phyloP scores from a whole-genome alignment of 768 basidiomycete species.

The Pulveroboletus frians region DNA sequence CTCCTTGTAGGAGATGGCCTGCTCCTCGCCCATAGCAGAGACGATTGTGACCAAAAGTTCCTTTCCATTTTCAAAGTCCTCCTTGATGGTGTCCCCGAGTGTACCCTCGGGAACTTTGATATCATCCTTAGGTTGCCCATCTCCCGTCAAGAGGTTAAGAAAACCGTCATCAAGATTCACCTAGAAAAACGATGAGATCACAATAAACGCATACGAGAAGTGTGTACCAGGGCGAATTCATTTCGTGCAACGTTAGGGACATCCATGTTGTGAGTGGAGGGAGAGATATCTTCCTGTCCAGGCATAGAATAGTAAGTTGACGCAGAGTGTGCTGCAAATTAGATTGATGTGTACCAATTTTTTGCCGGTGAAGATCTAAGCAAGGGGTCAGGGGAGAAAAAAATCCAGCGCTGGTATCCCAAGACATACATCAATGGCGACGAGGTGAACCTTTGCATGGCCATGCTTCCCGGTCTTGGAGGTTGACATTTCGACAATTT shows the following conservation, averaged over 20 bases:
- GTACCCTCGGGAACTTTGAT: slow-evolving; percentile 88
- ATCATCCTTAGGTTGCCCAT: slow-evolving; percentile 85
- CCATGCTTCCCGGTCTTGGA: slow-evolving; percentile 99
- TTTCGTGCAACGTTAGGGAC: slow-evolving; percentile 88
- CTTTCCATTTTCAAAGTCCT: slow-evolving; percentile 78
- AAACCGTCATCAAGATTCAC: slow-evolving; percentile 90
- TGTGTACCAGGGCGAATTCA: slow-evolving; percentile 83
- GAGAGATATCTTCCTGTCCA: slow-evolving; percentile 82
- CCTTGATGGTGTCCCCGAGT: slow-evolving; percentile 65
- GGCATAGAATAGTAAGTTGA: slow-evolving; percentile 4
- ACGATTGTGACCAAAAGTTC: slow-evolving; percentile 84
- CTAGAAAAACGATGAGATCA: slow-evolving; percentile 32
- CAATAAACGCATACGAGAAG: not conserved
- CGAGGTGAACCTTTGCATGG: slow-evolving; percentile 98
- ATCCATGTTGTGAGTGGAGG: slow-evolving; percentile 99
- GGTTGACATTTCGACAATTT: slow-evolving; percentile 98
- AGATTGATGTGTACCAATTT: slow-evolving; percentile 63
- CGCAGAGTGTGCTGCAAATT: not conserved
- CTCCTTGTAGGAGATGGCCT: slow-evolving; percentile 86
- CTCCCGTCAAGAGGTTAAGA: slow-evolving; percentile 87
- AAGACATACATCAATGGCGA: slow-evolving; percentile 86
- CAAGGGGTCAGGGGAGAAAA: slow-evolving; percentile 2
- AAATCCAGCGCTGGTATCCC: not conserved
- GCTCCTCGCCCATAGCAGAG: slow-evolving; percentile 90
- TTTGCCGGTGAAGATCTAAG: slow-evolving; percentile 96